Conservation (phyloP, 345 rosid genomes). For the Bruguiera sexangula region DNA sequence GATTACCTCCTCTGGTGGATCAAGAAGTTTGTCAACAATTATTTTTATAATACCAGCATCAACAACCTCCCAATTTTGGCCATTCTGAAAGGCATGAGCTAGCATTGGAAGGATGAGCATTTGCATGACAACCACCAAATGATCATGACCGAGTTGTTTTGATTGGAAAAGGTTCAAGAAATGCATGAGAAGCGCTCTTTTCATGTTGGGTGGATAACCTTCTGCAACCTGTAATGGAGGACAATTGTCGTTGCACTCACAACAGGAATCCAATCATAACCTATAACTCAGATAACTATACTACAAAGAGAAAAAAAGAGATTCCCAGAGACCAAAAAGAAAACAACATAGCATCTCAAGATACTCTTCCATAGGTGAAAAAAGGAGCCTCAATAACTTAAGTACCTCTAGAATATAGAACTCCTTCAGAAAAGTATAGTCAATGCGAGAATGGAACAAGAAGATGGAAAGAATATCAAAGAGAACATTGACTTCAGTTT, state of each 20-base stretch:
- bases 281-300: no score
- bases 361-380: background rate
- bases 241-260: conserved; percentile 3
- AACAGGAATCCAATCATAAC: conserved; percentile 1
- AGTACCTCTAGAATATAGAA: conserved; percentile 95
- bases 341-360: no score
- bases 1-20: conserved; percentile 98
- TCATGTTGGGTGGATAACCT: conserved; percentile 81
- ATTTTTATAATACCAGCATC: conserved; percentile 82
- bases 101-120: conserved; percentile 99
- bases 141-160: conserved; percentile 90
- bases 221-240: conserved; percentile 71
- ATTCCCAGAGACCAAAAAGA: no score
- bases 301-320: no score
- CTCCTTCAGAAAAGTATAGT: conserved; percentile 95
- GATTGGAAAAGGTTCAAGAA: conserved; percentile 87
- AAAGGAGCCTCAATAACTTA: background rate
- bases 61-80: conserved; percentile 92
- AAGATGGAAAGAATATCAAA: conserved; percentile 91
- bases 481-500: conserved; percentile 79
- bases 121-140: conserved; percentile 94
- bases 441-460: conserved; percentile 89
- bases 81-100: conserved; percentile 88
- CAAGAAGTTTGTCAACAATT: conserved; percentile 97
- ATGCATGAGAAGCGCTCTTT: conserved; percentile 80